Conservation (phyloP, 768 basidiomycete genomes). For the Leccinum ochraceum region DNA sequence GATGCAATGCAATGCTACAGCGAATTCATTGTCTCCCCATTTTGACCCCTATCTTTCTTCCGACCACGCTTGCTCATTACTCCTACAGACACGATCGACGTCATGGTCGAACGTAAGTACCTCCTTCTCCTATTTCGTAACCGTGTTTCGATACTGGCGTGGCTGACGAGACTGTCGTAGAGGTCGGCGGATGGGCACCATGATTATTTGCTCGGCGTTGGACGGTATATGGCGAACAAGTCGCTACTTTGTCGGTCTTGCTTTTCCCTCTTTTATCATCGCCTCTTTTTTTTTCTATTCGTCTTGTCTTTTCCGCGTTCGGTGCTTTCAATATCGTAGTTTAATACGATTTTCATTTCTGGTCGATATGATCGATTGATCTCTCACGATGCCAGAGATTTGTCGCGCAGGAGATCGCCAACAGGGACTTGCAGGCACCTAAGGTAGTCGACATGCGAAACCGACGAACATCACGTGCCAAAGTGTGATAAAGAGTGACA, state of each 20-base stretch:
- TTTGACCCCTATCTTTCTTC: slow-evolving; percentile 7
- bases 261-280: background rate
- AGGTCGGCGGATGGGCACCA: background rate
- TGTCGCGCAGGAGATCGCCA: background rate
- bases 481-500: no score
- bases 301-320: background rate
- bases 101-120: slow-evolving; percentile 88
- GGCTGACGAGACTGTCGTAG: background rate
- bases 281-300: background rate
- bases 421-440: no score
- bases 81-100: slow-evolving; percentile 83
- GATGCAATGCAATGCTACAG: background rate
- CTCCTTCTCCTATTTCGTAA: background rate
- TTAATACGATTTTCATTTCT: background rate
- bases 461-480: no score
- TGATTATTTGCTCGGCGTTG: background rate
- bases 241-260: background rate
- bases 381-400: background rate
- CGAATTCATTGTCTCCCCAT: background rate
- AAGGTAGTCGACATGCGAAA: no score
- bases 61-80: background rate
- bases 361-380: background rate
- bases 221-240: background rate
- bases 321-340: background rate
- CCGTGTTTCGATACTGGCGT: background rate